Evolutionary conservation across 495 filamentous ascomycete species (phyloP), one percentile per base, ranked within the genome.

Genomic region (Geoglossum glabrum): DNA sequence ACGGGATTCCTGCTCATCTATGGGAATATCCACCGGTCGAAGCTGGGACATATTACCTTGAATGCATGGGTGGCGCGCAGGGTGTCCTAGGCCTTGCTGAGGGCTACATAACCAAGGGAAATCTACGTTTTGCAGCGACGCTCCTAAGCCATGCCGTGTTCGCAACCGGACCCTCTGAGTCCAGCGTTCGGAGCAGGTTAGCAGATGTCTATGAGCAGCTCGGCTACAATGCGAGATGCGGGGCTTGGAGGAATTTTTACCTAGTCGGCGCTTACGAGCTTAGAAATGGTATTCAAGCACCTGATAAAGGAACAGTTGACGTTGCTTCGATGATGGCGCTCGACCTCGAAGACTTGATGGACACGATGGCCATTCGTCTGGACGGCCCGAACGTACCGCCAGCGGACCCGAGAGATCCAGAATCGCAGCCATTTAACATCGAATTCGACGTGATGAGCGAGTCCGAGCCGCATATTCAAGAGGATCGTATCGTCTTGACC

Each of bases 341-440:
- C 64, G 71, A 73, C 33, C 66, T 82, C 58, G 66, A 72, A 57
- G 69, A 66, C 47, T 80, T 85, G 58, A 65, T 77, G 9, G 65
- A 34, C 31, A 34, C 31, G 31, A 34, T 34, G 31, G 31, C 31
- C 5, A 34, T 34, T 34, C 31, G 31, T 34, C 5, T 34, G 11
- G 31, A 34, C 31, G n/a, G n/a, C n/a, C n/a, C n/a, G n/a, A n/a
- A n/a, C n/a, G n/a, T n/a, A n/a, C n/a, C n/a, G n/a, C n/a, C n/a
- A n/a, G n/a, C n/a, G n/a, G n/a, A n/a, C 31, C 31, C 5, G 11
- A 34, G 11, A 34, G 11, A 34, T 34, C 31, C 5, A 11, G 31
- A 34, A 34, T 11, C 31, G 31, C 31, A 11, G 31, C 31, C 11
- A n/a, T 34, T 34, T 11, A 34, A 5, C 31, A 34, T 34, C 31